These are phyloP conservation scores for Prunus yedoensis DNA, from an alignment of 331 rosid genomes.

Conservation along the genomic window DNA sequence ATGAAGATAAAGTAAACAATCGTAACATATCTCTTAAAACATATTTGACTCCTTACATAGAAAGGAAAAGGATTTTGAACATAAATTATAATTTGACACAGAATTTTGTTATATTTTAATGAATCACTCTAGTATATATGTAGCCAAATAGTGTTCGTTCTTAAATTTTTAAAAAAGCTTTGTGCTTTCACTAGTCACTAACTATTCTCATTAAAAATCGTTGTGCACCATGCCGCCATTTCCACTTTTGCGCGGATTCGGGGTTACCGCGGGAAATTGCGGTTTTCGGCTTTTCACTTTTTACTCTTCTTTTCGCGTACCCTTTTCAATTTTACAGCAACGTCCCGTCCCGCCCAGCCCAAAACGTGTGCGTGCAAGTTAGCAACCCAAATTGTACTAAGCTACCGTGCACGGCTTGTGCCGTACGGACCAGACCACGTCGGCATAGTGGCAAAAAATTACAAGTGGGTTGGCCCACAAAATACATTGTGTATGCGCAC, in stretches of 20 bases:
- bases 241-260: neutral
- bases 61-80: no score
- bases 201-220: neutral
- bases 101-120: no score
- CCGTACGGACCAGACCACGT: neutral
- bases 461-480: neutral
- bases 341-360: conserved; percentile 13
- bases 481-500: neutral
- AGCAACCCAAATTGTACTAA: neutral
- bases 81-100: no score
- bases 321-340: neutral
- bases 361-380: conserved; percentile 11
- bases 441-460: neutral
- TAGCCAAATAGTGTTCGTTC: no score
- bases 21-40: no score
- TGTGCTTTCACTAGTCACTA: neutral
- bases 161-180: no score
- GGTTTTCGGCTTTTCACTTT: neutral
- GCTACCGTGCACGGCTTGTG: neutral
- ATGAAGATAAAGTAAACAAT: no score
- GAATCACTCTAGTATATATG: no score
- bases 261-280: conserved; percentile 20
- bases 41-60: no score
- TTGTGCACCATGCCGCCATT: conserved; percentile 13
- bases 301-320: no score